Conservation (phyloP, 192 early-diverging fungal species). For the Backusella circina region DNA sequence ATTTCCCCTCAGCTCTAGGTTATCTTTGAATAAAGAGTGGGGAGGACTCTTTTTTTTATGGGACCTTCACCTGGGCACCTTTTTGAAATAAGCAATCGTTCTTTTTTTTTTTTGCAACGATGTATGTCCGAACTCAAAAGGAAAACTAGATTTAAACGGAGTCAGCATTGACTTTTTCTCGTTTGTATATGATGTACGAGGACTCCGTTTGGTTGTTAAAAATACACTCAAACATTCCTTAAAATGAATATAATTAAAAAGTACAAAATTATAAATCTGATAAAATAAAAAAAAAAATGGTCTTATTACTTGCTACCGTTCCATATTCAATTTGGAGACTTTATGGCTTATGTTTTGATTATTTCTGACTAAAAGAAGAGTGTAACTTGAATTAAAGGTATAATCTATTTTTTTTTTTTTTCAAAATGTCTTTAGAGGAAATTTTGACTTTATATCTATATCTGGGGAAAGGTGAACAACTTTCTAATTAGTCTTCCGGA, state of each 20-base stretch:
- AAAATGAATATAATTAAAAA: not conserved
- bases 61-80: not conserved
- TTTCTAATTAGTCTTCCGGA: no score
- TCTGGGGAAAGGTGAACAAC: no score
- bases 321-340: not conserved
- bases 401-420: no score
- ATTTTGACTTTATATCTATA: no score
- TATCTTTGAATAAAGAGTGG: not conserved
- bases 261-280: not conserved
- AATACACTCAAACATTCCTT: not conserved
- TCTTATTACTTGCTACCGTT: not conserved
- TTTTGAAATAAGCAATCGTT: not conserved
- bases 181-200: not conserved
- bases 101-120: not conserved
- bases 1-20: no score
- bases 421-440: no score
- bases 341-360: not conserved
- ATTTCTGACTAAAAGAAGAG: not conserved
- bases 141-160: not conserved
- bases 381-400: not conserved
- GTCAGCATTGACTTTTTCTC: not conserved
- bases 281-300: not conserved
- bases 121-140: not conserved
- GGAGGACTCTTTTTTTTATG: not conserved
- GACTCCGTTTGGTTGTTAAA: not conserved